phyloP scores from a whole-genome alignment of 495 filamentous ascomycete species.

The Daldinia caldariorum region DNA sequence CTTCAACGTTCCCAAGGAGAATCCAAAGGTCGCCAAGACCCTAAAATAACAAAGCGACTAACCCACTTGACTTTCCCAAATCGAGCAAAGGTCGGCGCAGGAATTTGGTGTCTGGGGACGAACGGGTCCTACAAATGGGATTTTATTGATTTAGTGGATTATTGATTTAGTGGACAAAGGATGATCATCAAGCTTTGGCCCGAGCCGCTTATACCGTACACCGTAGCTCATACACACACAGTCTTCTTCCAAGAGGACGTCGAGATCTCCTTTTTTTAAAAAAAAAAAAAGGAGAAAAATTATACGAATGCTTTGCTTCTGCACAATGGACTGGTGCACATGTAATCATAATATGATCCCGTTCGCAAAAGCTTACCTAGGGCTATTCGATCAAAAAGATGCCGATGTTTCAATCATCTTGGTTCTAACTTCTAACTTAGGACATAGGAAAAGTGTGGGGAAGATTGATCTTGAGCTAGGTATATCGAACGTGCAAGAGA shows the following conservation, averaged over 20 bases:
- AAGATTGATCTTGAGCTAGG: slow-evolving; percentile 28
- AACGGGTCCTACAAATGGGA: slow-evolving; percentile 33
- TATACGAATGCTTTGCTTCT: background rate
- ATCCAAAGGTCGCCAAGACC: slow-evolving; percentile 4
- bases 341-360: background rate
- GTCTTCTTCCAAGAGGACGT: background rate
- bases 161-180: slow-evolving; percentile 40
- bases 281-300: no score
- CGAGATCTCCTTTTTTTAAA: background rate
- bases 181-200: slow-evolving; percentile 39
- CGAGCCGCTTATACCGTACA: slow-evolving; percentile 41
- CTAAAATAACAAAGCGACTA: slow-evolving; percentile 34
- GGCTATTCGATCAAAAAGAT: slow-evolving; percentile 6
- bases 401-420: slow-evolving; percentile 27
- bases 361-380: background rate
- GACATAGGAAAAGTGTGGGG: slow-evolving; percentile 25
- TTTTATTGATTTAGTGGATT: slow-evolving; percentile 40
- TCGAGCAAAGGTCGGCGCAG: slow-evolving; percentile 30
- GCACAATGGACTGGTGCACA: background rate
- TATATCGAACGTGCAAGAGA: slow-evolving; percentile 10
- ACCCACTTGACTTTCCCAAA: slow-evolving; percentile 27
- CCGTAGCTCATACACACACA: background rate
- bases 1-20: background rate
- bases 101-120: slow-evolving; percentile 41
- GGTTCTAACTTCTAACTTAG: slow-evolving; percentile 29